These are phyloP conservation scores for Colletotrichum tropicicola DNA, from an alignment of 2,329 filamentous ascomycete genomes.

Conservation along the genomic window DNA sequence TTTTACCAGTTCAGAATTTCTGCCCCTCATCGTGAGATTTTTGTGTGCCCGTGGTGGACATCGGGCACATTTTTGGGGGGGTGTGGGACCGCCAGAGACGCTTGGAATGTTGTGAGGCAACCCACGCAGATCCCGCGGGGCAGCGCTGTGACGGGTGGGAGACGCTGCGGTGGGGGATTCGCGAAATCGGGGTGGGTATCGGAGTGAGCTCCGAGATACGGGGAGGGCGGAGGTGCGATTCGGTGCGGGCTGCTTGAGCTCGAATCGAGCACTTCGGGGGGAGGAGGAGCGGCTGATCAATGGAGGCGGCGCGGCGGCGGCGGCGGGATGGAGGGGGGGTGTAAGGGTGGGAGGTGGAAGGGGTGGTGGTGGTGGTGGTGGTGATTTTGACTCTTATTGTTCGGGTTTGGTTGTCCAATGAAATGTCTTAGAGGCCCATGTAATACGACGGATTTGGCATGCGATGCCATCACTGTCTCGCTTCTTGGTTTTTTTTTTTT, in stretches of 20 bases:
- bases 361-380: not conserved
- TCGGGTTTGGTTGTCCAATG: not conserved
- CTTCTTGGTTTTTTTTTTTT: not conserved
- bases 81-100: not conserved
- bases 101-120: not conserved
- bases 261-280: not conserved
- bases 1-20: not conserved
- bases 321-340: too few species aligned
- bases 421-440: not conserved
- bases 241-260: not conserved
- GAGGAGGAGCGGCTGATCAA: not conserved
- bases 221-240: conserved; percentile 1
- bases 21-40: conserved; percentile 6
- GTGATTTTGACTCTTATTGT: not conserved
- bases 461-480: not conserved
- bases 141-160: not conserved
- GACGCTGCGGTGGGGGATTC: not conserved
- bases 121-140: conserved; percentile 11
- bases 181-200: not conserved
- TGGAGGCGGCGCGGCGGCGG: too few species aligned
- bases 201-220: conserved; percentile 26
- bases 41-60: conserved; percentile 7
- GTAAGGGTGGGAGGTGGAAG: too few species aligned
- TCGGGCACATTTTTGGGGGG: not conserved
- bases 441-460: conserved; percentile 6